Evolutionary conservation across 192 early-diverging fungal genomes (phyloP), one percentile per base, ranked within the genome.

Genomic region (Spinellus fusiger): DNA sequence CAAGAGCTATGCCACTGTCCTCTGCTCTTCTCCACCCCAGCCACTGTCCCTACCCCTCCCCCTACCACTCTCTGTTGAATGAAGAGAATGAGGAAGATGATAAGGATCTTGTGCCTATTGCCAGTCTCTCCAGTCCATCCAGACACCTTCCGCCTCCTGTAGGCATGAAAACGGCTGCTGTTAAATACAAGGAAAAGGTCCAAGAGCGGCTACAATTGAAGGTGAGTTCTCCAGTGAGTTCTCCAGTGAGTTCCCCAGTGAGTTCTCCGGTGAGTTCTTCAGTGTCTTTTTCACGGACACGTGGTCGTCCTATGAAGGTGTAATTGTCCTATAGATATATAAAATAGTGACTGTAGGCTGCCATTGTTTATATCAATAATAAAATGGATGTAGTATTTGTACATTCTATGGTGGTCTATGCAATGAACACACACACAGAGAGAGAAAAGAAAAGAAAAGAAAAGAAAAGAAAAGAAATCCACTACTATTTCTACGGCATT

Each of bases 11-110:
- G 26, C 64, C 35, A 33, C 15, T 54, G 1, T 35, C 35, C n/a
- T 27, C 50, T 8, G 55, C 60, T 23, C 49, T 50, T 29, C 13
- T 53, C 34, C 49, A 37, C n/a, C 25, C 47, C 47, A 6, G 31
- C 22, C 31, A 61, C 31, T 37, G 47, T 7, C 9, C 13, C 4
- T 44, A 16, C 4, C 5, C 35, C 13, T 23, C 18, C 8, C 49
- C 23, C 2, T 20, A 55, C 9, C 29, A 34, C 18, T 68, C 66
- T 3, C 23, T 68, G 10, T 33, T 68, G 29, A 61, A 50, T 37
- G 66, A 68, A 12, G 48, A 62, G 4, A 52, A 68, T 34, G 66
- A 68, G 26, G 66, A 68, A 12, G 66, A 68, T 47, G 66, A 68
- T 52, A 48, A 68, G n/a, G 66, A 68, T 58, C 29, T 57, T 23